These are phyloP conservation scores for Vitis hybrid DNA, from an alignment of 177 flowering plant species.

Conservation along the genomic window DNA sequence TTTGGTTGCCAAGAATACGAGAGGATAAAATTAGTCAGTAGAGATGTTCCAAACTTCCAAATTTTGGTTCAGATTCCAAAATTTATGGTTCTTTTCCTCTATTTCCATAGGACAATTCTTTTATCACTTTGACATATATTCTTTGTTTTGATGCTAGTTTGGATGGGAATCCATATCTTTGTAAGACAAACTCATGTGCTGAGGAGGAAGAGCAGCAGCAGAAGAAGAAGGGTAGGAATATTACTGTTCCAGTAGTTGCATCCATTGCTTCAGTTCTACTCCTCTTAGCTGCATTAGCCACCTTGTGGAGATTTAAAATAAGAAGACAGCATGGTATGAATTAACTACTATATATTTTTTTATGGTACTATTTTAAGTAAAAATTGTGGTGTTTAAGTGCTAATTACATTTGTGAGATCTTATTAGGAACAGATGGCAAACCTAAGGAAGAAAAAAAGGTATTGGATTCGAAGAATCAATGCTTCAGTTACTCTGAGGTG, in stretches of 20 bases:
- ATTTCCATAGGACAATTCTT: too few species aligned
- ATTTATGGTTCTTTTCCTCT: too few species aligned
- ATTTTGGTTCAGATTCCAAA: too few species aligned
- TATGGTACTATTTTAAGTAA: background rate
- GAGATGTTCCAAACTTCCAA: too few species aligned
- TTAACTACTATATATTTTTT: too few species aligned
- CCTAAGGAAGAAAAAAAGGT: constrained; percentile 5
- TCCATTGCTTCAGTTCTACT: constrained; percentile 4
- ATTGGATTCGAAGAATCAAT: constrained; percentile 1
- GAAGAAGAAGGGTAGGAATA: constrained; percentile 5
- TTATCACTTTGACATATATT: too few species aligned
- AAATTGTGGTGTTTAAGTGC: background rate
- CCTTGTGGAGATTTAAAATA: background rate
- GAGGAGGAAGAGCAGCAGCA: background rate
- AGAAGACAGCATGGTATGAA: background rate
- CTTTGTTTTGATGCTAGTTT: constrained; percentile 1
- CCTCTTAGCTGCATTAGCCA: constrained; percentile 1
- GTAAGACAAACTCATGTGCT: constrained; percentile 12
- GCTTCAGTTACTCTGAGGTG: constrained; percentile 11
- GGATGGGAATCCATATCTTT: constrained; percentile 13
- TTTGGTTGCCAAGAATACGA: too few species aligned
- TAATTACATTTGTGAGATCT: background rate
- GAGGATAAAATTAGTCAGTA: too few species aligned
- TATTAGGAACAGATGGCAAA: background rate
- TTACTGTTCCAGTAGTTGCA: constrained; percentile 9